Conservation (phyloP, 129 eudicot genomes). For the Tagetes patula region DNA sequence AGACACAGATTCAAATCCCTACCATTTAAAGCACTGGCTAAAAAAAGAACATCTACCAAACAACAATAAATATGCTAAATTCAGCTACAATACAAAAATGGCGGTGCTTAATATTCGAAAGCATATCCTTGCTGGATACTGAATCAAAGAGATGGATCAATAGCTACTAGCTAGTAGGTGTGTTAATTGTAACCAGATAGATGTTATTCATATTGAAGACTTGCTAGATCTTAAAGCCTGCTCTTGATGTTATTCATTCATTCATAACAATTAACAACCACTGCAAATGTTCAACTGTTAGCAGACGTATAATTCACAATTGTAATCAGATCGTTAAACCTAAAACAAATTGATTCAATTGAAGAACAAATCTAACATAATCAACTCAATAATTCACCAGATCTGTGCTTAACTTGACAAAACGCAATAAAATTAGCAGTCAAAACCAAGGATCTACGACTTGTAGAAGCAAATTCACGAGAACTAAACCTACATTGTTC, state of each 20-base stretch:
- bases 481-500: conserved; percentile 30
- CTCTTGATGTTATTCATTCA: conserved; percentile 12
- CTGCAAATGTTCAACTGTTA: neutral
- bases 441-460: neutral
- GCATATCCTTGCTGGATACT: conserved; percentile 21
- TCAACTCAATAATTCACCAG: conserved; percentile 29
- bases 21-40: conserved; percentile 32
- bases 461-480: neutral
- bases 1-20: conserved; percentile 4
- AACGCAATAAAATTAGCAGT: neutral
- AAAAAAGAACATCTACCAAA: conserved; percentile 44
- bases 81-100: conserved; percentile 19
- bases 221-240: neutral
- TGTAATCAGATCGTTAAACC: conserved; percentile 1
- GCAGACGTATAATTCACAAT: neutral
- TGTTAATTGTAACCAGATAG: neutral
- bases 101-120: conserved; percentile 17
- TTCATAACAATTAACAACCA: neutral
- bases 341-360: neutral
- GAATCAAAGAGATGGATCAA: conserved; percentile 15
- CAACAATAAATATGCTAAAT: conserved; percentile 21
- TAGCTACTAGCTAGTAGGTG: neutral
- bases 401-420: conserved; percentile 18
- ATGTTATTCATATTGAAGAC: no score
- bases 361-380: neutral